These are phyloP conservation scores for Leishmania tropica DNA, from an alignment of 208 protist species.

Conservation along the genomic window DNA sequence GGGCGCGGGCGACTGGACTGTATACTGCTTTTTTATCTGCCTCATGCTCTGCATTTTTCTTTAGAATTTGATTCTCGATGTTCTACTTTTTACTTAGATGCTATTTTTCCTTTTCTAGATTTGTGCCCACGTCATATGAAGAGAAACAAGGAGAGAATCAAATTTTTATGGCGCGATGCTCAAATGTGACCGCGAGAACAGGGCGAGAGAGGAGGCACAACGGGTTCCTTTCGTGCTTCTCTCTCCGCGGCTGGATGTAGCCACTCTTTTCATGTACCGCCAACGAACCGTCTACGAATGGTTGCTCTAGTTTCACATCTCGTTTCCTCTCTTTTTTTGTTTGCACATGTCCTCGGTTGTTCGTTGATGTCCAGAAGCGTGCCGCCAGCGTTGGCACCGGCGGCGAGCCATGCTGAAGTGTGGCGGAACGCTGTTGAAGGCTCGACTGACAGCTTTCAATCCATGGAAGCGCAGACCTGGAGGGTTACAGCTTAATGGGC, in stretches of 20 bases:
- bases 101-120: constrained; percentile 14
- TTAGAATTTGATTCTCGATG: not conserved
- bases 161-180: not conserved
- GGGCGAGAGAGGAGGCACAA: not conserved
- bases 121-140: not conserved
- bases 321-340: constrained; percentile 20
- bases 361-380: constrained; percentile 1
- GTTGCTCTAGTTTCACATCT: not conserved
- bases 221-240: not conserved
- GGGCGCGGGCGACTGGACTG: not conserved
- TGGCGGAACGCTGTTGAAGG: constrained; percentile 24
- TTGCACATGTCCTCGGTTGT: constrained; percentile 25
- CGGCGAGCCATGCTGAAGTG: constrained; percentile 38
- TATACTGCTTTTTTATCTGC: constrained; percentile 11
- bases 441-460: constrained; percentile 75
- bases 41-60: constrained; percentile 20
- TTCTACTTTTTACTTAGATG: constrained; percentile 16
- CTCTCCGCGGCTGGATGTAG: not conserved
- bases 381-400: not conserved
- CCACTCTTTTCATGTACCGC: not conserved
- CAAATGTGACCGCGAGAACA: not conserved
- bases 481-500: constrained; percentile 67
- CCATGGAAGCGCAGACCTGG: constrained; percentile 82
- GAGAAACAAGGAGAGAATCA: not conserved
- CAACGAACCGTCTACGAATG: not conserved